Evolutionary conservation across 306 rosid genomes (phyloP), one percentile per base, ranked within the genome.

Genomic region (Quercus robur): DNA sequence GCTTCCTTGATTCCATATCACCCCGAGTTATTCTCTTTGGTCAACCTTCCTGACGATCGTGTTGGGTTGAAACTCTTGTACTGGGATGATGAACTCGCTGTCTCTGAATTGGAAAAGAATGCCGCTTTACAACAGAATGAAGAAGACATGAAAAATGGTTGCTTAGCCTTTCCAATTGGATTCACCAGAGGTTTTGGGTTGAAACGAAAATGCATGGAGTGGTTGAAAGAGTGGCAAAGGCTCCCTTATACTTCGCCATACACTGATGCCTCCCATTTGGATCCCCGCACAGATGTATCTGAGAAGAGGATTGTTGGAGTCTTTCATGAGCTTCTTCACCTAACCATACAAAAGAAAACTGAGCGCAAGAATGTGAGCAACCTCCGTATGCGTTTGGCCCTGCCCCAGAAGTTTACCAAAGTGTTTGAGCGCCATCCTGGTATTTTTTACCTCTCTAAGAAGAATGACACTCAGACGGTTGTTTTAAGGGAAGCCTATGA

Each of bases 301-400:
- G 98, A 94, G 93, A 94, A 94, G 83, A 91, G 97, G 84, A 77
- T 85, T 64, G 97, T 93, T n/a, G 99, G 95, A 75, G 99, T 93
- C 70, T 94, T 94, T 80, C 97, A 90, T 10, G 97, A 94, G 81
- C 92, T 92, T 73, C 95, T 94, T 80, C 97, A 92, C 81, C 93
- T 94, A 31, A 88, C 94, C 14, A 81, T 93, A 56, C 87, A 88
- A 49, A 94, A 93, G 86, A 88, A 88, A 87, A 93, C 92, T 13
- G 99, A 94, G 75, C 95, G 97, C 21, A 91, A 84, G 85, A 92
- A 92, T 49, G 89, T 94, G 57, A 94, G 97, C 86, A 94, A 94
- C 87, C 93, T 94, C 17, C 92, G 97, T 1, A 86, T 56, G 81
- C 90, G 95, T 11, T 76, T 94, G 78, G 89, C 79, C 28, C 71